Evolutionary conservation across 768 basidiomycete species (phyloP).

Genomic region (Candolleomyces eurysporus): DNA sequence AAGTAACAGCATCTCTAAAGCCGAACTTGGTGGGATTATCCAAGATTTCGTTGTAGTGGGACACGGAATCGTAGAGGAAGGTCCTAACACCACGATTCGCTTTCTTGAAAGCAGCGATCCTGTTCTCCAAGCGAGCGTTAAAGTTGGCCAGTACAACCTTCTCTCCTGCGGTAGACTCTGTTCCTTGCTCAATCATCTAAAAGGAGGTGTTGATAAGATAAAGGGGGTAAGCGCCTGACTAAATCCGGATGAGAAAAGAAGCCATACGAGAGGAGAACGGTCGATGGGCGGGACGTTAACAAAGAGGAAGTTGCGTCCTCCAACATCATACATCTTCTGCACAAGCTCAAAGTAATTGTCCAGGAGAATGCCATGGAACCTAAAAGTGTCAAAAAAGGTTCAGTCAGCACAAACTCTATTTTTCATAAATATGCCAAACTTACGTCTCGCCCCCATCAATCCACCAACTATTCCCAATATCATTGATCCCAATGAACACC

Average conservation of each 20-base stretch:
- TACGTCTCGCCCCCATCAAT: slow-evolving; percentile 46
- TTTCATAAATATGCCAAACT: slow-evolving; percentile 16
- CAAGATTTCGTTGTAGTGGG: slow-evolving; percentile 48
- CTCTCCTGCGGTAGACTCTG: slow-evolving; percentile 37
- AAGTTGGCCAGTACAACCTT: slow-evolving; percentile 48
- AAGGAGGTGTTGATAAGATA: not conserved
- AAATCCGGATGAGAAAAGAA: no score
- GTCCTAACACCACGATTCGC: slow-evolving; percentile 46
- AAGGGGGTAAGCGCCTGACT: not conserved
- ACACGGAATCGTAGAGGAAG: slow-evolving; percentile 49
- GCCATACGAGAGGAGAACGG: slow-evolving; percentile 36
- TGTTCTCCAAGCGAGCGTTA: slow-evolving; percentile 47
- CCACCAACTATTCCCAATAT: slow-evolving; percentile 57
- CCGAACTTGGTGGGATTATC: slow-evolving; percentile 49
- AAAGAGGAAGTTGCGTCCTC: slow-evolving; percentile 57
- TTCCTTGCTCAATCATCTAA: slow-evolving; percentile 48
- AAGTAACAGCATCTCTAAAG: slow-evolving; percentile 51
- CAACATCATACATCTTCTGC: slow-evolving; percentile 38
- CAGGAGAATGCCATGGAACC: slow-evolving; percentile 38
- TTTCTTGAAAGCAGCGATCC: slow-evolving; percentile 39
- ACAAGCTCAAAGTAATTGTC: slow-evolving; percentile 25
- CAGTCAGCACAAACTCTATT: not conserved
- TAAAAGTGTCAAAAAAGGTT: not conserved
- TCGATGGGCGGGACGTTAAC: slow-evolving; percentile 42
- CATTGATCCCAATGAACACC: slow-evolving; percentile 74